Conservation (phyloP, 176 grass and related monocot species). For the Pharus latifolius region DNA sequence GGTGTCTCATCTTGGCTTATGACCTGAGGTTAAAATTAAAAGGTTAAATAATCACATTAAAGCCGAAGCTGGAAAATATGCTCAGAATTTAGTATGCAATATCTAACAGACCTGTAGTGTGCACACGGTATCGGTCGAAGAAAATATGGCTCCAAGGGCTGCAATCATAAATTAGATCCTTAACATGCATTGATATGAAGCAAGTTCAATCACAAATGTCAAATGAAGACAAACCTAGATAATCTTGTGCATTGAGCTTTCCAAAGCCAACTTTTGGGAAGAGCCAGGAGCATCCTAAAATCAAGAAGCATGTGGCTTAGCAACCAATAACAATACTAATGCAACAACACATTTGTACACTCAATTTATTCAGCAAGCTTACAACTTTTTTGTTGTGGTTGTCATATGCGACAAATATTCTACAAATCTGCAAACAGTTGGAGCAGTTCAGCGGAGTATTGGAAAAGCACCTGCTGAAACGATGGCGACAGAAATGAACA, state of each 20-base stretch:
- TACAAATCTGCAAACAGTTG: not conserved
- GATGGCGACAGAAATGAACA: conserved; percentile 76
- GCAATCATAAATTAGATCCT: not conserved
- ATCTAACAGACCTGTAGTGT: conserved; percentile 53
- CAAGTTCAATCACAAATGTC: not conserved
- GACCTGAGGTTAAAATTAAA: conserved; percentile 28
- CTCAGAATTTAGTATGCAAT: not conserved
- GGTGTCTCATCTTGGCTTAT: conserved; percentile 88
- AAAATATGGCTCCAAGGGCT: conserved; percentile 91
- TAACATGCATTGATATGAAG: not conserved
- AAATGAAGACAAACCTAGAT: conserved; percentile 41
- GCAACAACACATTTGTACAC: not conserved
- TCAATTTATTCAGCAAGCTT: not conserved
- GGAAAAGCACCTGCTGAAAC: conserved; percentile 41
- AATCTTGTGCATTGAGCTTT: conserved; percentile 38
- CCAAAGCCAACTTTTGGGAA: conserved; percentile 69
- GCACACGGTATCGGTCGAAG: conserved; percentile 82
- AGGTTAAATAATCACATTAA: not conserved
- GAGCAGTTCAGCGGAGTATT: too few species aligned
- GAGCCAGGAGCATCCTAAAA: conserved; percentile 67
- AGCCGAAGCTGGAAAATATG: not conserved
- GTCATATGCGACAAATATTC: not conserved
- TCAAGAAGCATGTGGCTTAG: not conserved
- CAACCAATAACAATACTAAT: not conserved
- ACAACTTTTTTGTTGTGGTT: too few species aligned